These are phyloP conservation scores for Peronospora belbahrii DNA, from an alignment of 352 stramenopile genomes.

Conservation along the genomic window DNA sequence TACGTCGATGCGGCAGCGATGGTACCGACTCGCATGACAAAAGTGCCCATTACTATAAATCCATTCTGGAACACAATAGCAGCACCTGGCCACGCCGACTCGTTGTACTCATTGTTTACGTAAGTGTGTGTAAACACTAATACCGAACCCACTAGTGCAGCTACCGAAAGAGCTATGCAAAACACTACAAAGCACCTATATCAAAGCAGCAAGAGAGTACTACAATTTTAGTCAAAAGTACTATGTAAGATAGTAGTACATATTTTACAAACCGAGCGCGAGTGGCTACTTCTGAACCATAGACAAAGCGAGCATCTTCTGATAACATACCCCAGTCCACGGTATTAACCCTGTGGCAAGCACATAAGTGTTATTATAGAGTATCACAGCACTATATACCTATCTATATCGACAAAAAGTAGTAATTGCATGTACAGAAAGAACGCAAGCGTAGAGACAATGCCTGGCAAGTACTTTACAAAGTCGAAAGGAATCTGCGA, in stretches of 20 bases:
- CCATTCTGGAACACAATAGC: conserved; percentile 56
- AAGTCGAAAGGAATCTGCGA: conserved; percentile 58
- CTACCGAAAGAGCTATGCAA: conserved; percentile 37
- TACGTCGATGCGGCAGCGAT: conserved; percentile 30
- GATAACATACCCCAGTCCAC: conserved; percentile 60
- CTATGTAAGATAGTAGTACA: no score
- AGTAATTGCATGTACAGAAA: conserved; percentile 31
- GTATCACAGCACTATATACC: no score
- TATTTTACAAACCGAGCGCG: conserved; percentile 27
- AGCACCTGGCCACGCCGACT: conserved; percentile 51
- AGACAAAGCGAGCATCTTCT: conserved; percentile 34
- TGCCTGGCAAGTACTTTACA: conserved; percentile 46
- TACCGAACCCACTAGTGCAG: conserved; percentile 35
- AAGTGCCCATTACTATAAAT: conserved; percentile 46
- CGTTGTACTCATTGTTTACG: conserved; percentile 42
- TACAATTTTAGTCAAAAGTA: no score
- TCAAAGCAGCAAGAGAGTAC: neutral
- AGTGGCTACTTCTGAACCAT: conserved; percentile 38
- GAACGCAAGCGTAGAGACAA: conserved; percentile 50
- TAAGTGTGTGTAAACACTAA: conserved; percentile 60
- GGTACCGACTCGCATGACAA: conserved; percentile 46
- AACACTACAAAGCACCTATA: conserved; percentile 44
- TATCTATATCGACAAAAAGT: conserved; percentile 1
- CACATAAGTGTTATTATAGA: neutral
- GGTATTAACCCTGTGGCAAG: conserved; percentile 37